Evolutionary conservation across 805 yeast genomes (phyloP), one percentile per base, ranked within the genome.

Genomic region (Starmerella ratchasimensis): DNA sequence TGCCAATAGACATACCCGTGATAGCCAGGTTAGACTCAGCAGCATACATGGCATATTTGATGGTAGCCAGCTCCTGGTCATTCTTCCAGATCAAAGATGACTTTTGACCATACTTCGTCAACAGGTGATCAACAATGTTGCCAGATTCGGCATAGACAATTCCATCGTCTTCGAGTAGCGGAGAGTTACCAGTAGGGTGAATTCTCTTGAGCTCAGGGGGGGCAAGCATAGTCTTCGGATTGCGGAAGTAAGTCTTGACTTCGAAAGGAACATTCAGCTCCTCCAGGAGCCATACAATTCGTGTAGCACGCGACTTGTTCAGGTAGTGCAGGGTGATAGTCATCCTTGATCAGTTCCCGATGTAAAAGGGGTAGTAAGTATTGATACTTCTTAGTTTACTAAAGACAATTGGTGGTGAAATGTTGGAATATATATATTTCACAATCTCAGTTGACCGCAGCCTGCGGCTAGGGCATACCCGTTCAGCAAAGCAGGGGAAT

Each of bases 211-310:
- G 54, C 26, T 61, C 72, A 2, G 59, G 58, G 6, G 71, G 72
- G 1, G 74, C 74, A 55, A 65, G 63, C 15, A 63, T 60, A 7
- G 59, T 56, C 14, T 37, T 36, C 2, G 63, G 59, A 43, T 69
- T 61, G 34, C 84, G 64, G 39, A 66, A 56, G 54, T 71, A 74
- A 3, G 67, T 51, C 44, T 71, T 67, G 15, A 75, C 56, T 11
- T 68, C 70, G 49, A 74, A 78, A 19, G 69, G 69, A 5, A 76
- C 50, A 10, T 62, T 62, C 11, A 79, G 58, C 35, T 74, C 69
- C 42, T 76, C 81, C n/a, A 79, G 58, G 33, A 74, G 57, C 80
- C 82, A 78, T 22, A 71, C 50, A 8, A 76, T 63, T 38, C 84
- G 63, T 37, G 67, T 72, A 1, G 81, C 58, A 50, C 86, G 63